A percentile compares a stretch with the other conserved stretches of the same genome.
phyloP scores from a whole-genome alignment of 2,329 filamentous ascomycete genomes.

The Venturia pyrina region DNA sequence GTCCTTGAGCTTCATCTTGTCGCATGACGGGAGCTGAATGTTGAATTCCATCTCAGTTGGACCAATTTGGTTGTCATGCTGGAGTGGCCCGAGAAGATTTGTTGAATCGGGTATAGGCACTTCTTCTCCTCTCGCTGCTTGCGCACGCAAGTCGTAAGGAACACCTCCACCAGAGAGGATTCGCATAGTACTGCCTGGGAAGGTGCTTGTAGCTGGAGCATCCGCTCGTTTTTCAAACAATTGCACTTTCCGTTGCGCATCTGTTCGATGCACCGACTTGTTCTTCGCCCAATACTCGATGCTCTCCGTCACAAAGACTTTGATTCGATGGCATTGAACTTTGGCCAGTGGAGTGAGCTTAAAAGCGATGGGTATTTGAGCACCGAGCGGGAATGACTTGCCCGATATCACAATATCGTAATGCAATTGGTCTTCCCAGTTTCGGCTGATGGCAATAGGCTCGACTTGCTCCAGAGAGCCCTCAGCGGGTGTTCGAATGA shows the following conservation, averaged over 20 bases:
- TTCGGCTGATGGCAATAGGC: conserved; percentile 84
- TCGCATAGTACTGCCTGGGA: conserved; percentile 63
- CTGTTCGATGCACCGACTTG: conserved; percentile 73
- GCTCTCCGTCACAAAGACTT: conserved; percentile 83
- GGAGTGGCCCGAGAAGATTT: conserved; percentile 71
- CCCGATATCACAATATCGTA: conserved; percentile 96
- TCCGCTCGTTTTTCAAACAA: conserved; percentile 84
- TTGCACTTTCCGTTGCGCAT: conserved; percentile 73
- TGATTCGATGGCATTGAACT: conserved; percentile 85
- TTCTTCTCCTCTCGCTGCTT: conserved; percentile 46
- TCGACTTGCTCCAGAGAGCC: conserved; percentile 84
- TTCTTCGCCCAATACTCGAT: conserved; percentile 86
- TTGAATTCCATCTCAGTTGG: conserved; percentile 93
- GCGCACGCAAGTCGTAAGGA: conserved; percentile 49
- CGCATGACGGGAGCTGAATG: conserved; percentile 81
- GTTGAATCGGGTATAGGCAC: conserved; percentile 44
- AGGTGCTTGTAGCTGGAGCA: conserved; percentile 61
- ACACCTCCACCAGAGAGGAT: conserved; percentile 75
- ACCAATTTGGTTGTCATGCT: conserved; percentile 65
- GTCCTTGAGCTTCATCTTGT: conserved; percentile 67
- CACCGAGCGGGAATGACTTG: conserved; percentile 84
- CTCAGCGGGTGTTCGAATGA: conserved; percentile 79
- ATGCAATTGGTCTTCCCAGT: conserved; percentile 90
- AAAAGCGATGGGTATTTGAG: conserved; percentile 84
- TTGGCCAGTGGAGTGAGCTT: conserved; percentile 88